Conservation (phyloP, 1,284 basidiomycete genomes). For the Tylopilus orsonianus region DNA sequence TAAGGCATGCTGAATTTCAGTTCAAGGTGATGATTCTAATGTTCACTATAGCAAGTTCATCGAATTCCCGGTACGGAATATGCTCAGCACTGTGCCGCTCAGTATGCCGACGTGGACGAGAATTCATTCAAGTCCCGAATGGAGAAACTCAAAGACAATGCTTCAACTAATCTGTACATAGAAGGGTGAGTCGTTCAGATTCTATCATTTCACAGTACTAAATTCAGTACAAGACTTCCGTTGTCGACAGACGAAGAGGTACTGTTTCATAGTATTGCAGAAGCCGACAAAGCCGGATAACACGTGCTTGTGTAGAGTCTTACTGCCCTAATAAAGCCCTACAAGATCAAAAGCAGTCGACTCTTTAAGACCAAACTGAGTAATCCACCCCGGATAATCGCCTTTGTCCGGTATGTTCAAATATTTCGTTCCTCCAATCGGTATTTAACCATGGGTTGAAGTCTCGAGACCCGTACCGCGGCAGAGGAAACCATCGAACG, state of each 20-base stretch:
- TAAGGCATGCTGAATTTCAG: slow-evolving; percentile 40
- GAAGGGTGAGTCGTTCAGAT: slow-evolving; percentile 48
- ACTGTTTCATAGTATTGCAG: neutral
- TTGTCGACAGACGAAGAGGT: slow-evolving; percentile 52
- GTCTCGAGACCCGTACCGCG: slow-evolving; percentile 62
- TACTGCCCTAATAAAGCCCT: slow-evolving; percentile 56
- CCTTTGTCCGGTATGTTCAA: slow-evolving; percentile 62
- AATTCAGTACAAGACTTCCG: slow-evolving; percentile 46
- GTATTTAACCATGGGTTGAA: slow-evolving; percentile 26
- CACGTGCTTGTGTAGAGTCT: slow-evolving; percentile 44
- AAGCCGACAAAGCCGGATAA: neutral
- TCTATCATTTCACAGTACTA: slow-evolving; percentile 1
- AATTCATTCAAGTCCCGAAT: slow-evolving; percentile 68
- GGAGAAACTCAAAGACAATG: slow-evolving; percentile 61
- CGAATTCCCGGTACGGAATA: slow-evolving; percentile 74
- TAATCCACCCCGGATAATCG: slow-evolving; percentile 71
- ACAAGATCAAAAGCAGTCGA: slow-evolving; percentile 67
- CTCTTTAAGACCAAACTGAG: slow-evolving; percentile 74
- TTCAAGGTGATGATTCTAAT: slow-evolving; percentile 4
- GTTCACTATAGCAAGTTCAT: slow-evolving; percentile 58
- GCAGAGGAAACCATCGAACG: slow-evolving; percentile 73
- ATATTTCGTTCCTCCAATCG: neutral
- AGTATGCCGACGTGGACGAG: slow-evolving; percentile 33
- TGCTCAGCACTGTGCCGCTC: slow-evolving; percentile 29
- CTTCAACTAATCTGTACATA: slow-evolving; percentile 72